Base-by-base conservation (phyloP, 345 rosid species). In the Lagerstroemia speciosa region DNA sequence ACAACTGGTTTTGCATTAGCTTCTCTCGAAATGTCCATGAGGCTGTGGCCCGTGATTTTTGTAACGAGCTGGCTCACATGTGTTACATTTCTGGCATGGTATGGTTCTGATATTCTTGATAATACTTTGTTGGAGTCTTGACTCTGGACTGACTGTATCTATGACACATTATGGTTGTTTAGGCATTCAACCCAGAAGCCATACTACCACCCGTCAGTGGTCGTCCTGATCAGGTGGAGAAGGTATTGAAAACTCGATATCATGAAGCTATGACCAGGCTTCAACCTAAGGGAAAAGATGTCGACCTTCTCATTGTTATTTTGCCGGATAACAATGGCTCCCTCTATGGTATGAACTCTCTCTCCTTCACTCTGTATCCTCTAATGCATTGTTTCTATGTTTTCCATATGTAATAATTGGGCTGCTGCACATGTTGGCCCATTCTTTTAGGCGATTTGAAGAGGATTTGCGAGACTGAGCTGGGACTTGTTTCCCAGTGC, bases 241-340 rank as follows among this genome's bases (percentile, higher is more conserved):
- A 71, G 75, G 85, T 84, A 46, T 70, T 94, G 75, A 94, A 91
- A 72, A 77, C 93, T 20, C 79, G 96, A 27, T 94, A 83, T 65
- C 95, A 88, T 80, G 99, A 91, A 73, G 97, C 98, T 46, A 86
- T 83, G 77, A 76, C 86, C 52, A 89, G 76, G 72, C 81, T 93
- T 29, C 81, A 74, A 45, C 65, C 89, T 26, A 78, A 77, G 29
- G 85, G 89, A n/a, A 95, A 83, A 76, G 99, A 92, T 72, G 86
- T 95, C 70, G 99, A 95, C 79, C 85, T 95, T 8, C 92, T 95
- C 20, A 84, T 95, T 61, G 98, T 90, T 53, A 87, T 95, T 76
- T 87, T 95, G 14, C 99, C 98, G 0, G 99, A 95, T 80, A 95
- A 90, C 63, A 95, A 95, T 69, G 99, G 99, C 41, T 90, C 99